These are phyloP conservation scores for Keithomyces neogunnii DNA, from an alignment of 2,329 filamentous ascomycete genomes.

Conservation along the genomic window DNA sequence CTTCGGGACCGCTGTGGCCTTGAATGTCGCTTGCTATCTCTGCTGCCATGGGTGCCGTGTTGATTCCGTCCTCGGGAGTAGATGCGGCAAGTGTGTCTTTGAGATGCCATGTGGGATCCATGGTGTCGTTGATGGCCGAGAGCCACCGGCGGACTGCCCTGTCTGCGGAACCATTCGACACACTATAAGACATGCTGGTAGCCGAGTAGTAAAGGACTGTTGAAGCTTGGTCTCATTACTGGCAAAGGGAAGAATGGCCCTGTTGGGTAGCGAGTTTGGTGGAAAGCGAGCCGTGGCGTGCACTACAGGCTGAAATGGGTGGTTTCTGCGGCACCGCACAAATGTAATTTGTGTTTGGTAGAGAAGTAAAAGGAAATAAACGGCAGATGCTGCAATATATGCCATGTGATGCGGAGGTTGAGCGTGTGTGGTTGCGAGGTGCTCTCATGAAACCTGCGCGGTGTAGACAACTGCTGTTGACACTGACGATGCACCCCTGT, in stretches of 20 bases:
- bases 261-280: too few relatives aligned
- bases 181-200: background rate
- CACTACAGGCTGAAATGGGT: too few relatives aligned
- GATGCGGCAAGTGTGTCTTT: too few relatives aligned
- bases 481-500: too few relatives aligned
- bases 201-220: too few relatives aligned
- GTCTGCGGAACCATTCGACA: background rate
- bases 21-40: background rate
- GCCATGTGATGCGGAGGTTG: background rate
- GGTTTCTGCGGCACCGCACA: too few relatives aligned
- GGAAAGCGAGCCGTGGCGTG: too few relatives aligned
- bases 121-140: background rate
- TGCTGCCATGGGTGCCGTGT: too few relatives aligned
- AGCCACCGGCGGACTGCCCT: background rate
- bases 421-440: background rate
- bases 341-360: background rate
- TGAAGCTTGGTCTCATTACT: too few relatives aligned
- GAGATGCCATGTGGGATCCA: too few relatives aligned
- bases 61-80: too few relatives aligned
- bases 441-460: background rate
- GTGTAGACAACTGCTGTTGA: background rate
- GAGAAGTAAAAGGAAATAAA: background rate
- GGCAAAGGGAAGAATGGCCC: too few relatives aligned
- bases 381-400: background rate
- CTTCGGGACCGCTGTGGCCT: background rate